Evolutionary conservation across 768 basidiomycete genomes (phyloP).

Genomic region (Symmetrospora coprosmae): DNA sequence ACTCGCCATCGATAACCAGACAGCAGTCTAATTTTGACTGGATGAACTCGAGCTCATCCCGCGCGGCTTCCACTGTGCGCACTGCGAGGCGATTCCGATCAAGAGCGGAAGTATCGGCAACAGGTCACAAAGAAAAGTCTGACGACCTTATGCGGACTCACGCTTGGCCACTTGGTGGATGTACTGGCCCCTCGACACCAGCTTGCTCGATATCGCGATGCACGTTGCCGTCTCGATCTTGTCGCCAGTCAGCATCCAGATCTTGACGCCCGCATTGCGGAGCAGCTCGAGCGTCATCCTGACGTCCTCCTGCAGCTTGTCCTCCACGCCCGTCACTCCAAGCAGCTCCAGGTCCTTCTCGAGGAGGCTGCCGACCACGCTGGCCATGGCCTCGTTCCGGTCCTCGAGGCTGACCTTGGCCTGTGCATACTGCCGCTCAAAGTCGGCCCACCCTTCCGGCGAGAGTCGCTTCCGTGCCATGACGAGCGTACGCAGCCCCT

Average conservation of each 20-base stretch:
- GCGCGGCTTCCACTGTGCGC: constrained; percentile 63
- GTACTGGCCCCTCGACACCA: constrained; percentile 90
- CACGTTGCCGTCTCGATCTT: constrained; percentile 98
- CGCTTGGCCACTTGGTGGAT: constrained; percentile 92
- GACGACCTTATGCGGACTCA: constrained; percentile 37
- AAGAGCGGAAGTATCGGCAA: no score
- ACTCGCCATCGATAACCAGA: constrained; percentile 95
- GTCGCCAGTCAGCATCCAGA: constrained; percentile 99
- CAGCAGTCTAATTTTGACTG: constrained; percentile 93
- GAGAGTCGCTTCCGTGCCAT: constrained; percentile 68
- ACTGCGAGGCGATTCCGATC: constrained; percentile 44
- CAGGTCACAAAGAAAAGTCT: no score
- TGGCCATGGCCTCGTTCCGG: constrained; percentile 63
- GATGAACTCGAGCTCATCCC: constrained; percentile 80
- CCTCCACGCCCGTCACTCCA: constrained; percentile 95
- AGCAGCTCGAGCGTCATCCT: constrained; percentile 81
- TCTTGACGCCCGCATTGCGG: constrained; percentile 91
- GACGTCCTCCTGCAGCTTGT: constrained; percentile 95
- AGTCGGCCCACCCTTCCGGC: constrained; percentile 55
- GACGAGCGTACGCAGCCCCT: constrained; percentile 85
- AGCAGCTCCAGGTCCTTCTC: constrained; percentile 83
- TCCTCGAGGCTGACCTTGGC: constrained; percentile 64
- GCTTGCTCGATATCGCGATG: constrained; percentile 91
- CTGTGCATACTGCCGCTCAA: constrained; percentile 55
- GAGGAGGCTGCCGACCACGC: constrained; percentile 58